phyloP scores from a whole-genome alignment of 208 protist genomes.

The Acanthamoeba triangularis region DNA sequence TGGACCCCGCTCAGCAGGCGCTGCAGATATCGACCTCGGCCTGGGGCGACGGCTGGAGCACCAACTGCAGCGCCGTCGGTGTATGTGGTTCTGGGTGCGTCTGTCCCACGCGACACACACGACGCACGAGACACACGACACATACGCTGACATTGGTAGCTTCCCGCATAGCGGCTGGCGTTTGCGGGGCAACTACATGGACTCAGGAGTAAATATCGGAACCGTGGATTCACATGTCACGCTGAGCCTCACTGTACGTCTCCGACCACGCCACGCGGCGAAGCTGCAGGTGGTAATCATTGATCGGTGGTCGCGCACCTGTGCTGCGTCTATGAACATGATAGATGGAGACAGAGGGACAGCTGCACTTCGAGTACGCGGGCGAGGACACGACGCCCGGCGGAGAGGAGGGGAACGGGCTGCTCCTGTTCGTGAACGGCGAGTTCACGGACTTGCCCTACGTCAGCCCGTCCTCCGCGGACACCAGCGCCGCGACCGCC shows the following conservation, averaged over 20 bases:
- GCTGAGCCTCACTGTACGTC: not conserved
- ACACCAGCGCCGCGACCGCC: too few relatives aligned
- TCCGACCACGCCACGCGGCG: not conserved
- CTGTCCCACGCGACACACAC: not conserved
- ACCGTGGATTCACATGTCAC: not conserved
- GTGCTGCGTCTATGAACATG: not conserved
- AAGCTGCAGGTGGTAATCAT: not conserved
- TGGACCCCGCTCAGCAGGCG: not conserved
- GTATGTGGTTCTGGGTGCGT: not conserved
- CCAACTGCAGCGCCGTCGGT: slow-evolving; percentile 1
- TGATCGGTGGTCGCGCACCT: not conserved
- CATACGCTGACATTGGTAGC: not conserved
- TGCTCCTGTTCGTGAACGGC: slow-evolving; percentile 40
- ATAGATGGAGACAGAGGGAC: slow-evolving; percentile 40
- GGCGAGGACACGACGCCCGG: not conserved
- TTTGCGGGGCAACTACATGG: slow-evolving; percentile 49
- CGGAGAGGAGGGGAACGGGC: not conserved
- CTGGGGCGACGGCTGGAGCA: not conserved
- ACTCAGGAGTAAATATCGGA: slow-evolving; percentile 31
- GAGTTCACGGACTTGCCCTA: slow-evolving; percentile 18
- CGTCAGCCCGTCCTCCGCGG: not conserved
- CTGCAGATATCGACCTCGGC: not conserved
- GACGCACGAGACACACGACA: not conserved
- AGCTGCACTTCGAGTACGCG: slow-evolving; percentile 36
- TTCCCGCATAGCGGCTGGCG: slow-evolving; percentile 5